Evolutionary conservation across 2,329 filamentous ascomycete species (phyloP), one percentile per base, ranked within the genome.

Genomic region (Pyricularia sp.): DNA sequence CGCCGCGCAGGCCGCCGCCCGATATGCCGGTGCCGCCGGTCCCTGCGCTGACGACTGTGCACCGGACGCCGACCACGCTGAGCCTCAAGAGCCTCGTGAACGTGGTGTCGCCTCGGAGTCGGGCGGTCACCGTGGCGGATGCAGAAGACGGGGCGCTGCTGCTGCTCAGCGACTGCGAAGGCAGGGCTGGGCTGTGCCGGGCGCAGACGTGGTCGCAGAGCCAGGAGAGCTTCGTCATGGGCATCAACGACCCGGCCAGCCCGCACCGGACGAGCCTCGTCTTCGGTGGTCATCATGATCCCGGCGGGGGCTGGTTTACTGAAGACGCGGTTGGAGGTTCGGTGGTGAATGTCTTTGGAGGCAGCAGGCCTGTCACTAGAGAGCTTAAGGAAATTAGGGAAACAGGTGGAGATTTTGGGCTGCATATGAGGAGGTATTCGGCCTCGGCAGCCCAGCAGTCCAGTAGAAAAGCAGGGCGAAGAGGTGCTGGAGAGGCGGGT

Each of bases 141-240:
- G 67, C 2, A n/a, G 42, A 64, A 2, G 70, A 69, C 10, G 73
- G 72, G 12, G 72, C 74, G 31, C 66, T 70, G 55, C 66, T 67
- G n/a, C 70, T 72, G 58, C 64, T 71, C 50, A 64, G 67, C 6
- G 70, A 65, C 28, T 70, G 69, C 6, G 70, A 65, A 23, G 70
- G 69, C 65, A 61, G 42, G 9, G 17, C 17, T 4, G 11, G 42
- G 42, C 42, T 9, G 4, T 20, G 69, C 31, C 68, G 67, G 10
- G 69, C 64, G 26, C 66, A 61, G 10, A 64, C 71, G 9, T 77
- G 75, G 74, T 70, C 70, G 11, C 71, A 74, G 50, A 77, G 74
- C 68, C 75, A 77, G 71, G 76, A 76, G 68, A 77, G 75, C 58
- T 74, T 77, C 36, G 76, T 77, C 31, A 68, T 76, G 28, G 75